Evolutionary conservation across 2,329 filamentous ascomycete species (phyloP), one percentile per base, ranked within the genome.

Genomic region (Ascochyta clinopodiicola): DNA sequence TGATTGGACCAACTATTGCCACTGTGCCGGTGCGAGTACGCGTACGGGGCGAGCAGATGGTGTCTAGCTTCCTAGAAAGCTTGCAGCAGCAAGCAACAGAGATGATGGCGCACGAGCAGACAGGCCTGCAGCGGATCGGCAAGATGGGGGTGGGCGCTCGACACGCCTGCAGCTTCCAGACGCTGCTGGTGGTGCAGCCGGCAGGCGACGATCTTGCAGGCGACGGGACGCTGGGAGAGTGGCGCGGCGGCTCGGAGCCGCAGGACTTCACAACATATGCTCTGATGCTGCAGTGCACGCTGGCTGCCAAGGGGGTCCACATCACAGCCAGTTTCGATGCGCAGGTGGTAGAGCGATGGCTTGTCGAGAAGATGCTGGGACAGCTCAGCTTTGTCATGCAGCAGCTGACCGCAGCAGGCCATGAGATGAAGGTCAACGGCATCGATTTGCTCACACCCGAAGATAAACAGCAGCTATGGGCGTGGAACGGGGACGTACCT

Each of bases 1-100:
- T 79, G 0, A 62, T 78, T 22, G 79, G 78, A 0, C 79, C 79
- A 1, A 72, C 77, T 1, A 77, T 80, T 24, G 76, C 73, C 2
- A 76, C 75, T 0, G 64, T 77, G 0, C 74, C 75, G 0, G 65
- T 70, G 1, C 62, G 73, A 3, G 56, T 75, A 17, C 61, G 61
- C 1, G 44, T 76, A 38, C 50, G 66, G 42, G 54, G 55, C 1
- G 46, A 47, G 5, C 43, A 49, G 17, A 65, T 63, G 1, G 63
- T 74, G 2, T 53, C 61, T 1, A 40, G 67, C 2, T 46, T 70
- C 17, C 27, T 67, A 31, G 54, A 62, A 9, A 21, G 13, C 3
- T 52, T 69, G 6, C 44, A 58, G 9, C 24, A 37, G n/a, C 56
- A 29, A 10, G 49, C 57, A 5, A 57, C 55, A 1, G 64, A 65